Conservation (phyloP, 257 asterid genomes). For the Gynochthodes officinalis region DNA sequence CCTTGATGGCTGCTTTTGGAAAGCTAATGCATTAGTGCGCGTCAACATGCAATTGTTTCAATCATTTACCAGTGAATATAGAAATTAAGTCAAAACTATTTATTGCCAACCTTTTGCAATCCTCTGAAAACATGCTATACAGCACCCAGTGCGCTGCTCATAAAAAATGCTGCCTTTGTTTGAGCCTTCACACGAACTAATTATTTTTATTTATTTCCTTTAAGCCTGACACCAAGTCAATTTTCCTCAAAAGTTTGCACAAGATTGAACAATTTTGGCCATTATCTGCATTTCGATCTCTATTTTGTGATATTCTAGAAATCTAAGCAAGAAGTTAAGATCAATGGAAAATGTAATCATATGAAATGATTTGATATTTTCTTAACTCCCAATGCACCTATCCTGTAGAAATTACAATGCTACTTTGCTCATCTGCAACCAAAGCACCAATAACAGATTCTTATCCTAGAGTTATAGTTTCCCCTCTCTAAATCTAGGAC, state of each 20-base stretch:
- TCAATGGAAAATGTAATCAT: neutral
- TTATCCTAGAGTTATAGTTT: too few species aligned
- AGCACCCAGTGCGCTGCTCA: neutral
- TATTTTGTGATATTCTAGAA: neutral
- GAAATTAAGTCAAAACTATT: neutral
- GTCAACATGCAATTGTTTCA: neutral
- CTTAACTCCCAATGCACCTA: neutral
- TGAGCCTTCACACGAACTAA: neutral
- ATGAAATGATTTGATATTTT: neutral
- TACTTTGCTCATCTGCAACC: neutral
- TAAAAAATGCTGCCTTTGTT: neutral
- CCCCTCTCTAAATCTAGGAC: too few species aligned
- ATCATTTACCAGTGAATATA: neutral
- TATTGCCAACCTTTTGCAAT: neutral
- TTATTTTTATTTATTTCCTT: neutral
- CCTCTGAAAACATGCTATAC: neutral
- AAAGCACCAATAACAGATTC: neutral
- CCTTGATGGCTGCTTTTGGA: neutral
- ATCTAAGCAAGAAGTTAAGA: neutral
- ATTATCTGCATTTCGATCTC: neutral
- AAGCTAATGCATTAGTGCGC: neutral
- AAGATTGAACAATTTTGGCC: neutral
- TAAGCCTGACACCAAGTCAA: neutral
- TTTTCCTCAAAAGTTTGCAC: neutral
- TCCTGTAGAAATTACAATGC: neutral